Percentiles rank a stretch among this genome's conserved stretches.
These are phyloP conservation scores for Fallopia convolvulus DNA, from an alignment of 148 eudicot species.

Conservation along the genomic window DNA sequence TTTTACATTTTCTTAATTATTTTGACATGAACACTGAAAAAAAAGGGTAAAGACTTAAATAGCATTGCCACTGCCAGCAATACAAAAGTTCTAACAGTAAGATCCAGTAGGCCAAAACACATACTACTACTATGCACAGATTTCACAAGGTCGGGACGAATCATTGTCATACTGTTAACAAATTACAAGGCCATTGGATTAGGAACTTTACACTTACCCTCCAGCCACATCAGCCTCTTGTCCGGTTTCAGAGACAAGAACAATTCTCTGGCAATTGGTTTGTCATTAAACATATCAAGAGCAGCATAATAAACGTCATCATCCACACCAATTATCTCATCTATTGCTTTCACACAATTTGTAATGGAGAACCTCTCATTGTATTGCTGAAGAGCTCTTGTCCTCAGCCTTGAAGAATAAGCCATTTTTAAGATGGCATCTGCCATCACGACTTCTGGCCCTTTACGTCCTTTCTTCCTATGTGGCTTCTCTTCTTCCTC, in stretches of 20 bases:
- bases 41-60: not conserved
- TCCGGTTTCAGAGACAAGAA: slow-evolving; percentile 57
- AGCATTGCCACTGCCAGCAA: not conserved
- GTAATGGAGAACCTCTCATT: slow-evolving; percentile 41
- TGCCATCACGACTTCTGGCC: slow-evolving; percentile 46
- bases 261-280: slow-evolving; percentile 43
- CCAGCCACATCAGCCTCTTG: slow-evolving; percentile 56
- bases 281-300: slow-evolving; percentile 45
- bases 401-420: slow-evolving; percentile 57
- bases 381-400: slow-evolving; percentile 37
- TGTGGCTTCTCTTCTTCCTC: slow-evolving; percentile 12
- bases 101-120: not conserved
- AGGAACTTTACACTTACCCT: slow-evolving; percentile 40
- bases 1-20: not conserved
- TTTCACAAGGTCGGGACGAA: not conserved
- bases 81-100: not conserved
- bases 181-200: not conserved
- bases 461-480: slow-evolving; percentile 60
- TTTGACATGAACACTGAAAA: not conserved
- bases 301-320: slow-evolving; percentile 51
- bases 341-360: slow-evolving; percentile 49
- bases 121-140: not conserved
- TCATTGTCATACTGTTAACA: not conserved
- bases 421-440: slow-evolving; percentile 68
- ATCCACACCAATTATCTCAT: slow-evolving; percentile 38